Evolutionary conservation across 352 stramenopile genomes (phyloP).

Genomic region (Pythium aquatile): DNA sequence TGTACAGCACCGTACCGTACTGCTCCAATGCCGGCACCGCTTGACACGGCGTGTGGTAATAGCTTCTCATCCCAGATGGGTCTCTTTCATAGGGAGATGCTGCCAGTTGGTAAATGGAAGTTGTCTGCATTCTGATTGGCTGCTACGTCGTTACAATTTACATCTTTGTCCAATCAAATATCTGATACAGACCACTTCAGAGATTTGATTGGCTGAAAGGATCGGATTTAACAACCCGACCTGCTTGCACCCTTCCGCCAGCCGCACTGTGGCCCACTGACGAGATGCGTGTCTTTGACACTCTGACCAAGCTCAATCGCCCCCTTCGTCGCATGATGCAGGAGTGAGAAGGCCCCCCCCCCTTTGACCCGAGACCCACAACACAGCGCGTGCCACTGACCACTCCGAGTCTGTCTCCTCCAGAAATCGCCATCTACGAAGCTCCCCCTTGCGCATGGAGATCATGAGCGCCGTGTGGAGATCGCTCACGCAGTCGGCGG

Average conservation of each 20-base stretch:
- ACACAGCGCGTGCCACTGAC: background rate
- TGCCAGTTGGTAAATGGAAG: background rate
- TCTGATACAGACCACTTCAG: background rate
- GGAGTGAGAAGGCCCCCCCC: background rate
- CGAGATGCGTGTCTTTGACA: conserved; percentile 28
- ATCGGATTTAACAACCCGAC: conserved; percentile 5
- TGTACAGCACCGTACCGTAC: too few relatives aligned
- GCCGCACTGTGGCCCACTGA: background rate
- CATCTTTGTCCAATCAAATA: background rate
- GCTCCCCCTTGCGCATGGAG: conserved; percentile 30
- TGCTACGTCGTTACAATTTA: background rate
- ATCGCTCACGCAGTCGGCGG: conserved; percentile 32
- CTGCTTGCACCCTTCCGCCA: background rate
- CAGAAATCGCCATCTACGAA: background rate
- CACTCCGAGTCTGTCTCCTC: background rate
- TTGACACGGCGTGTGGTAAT: background rate
- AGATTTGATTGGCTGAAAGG: background rate
- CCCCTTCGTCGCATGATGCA: conserved; percentile 7
- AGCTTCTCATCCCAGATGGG: background rate
- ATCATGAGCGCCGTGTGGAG: conserved; percentile 48
- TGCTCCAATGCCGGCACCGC: too few relatives aligned
- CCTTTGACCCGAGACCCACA: background rate
- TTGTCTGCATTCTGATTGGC: background rate
- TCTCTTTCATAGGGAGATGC: too few relatives aligned
- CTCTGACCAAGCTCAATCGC: conserved; percentile 3